A percentile compares a stretch with the other conserved stretches of the same genome.
Conservation (phyloP, 257 asterid species). For the Petunia axillaris region DNA sequence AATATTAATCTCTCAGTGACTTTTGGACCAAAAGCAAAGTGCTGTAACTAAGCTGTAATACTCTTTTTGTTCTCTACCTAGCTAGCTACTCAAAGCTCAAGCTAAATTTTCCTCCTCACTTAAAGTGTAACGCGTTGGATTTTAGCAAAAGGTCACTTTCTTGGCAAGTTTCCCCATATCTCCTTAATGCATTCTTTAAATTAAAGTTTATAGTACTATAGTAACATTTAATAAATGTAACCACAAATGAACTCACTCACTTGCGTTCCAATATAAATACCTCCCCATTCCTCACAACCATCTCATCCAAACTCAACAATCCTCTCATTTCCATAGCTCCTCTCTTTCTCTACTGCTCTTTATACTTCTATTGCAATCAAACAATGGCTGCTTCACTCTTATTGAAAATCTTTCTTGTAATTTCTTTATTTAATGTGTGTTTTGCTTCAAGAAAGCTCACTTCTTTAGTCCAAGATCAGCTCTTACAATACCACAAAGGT, state of each 20-base stretch:
- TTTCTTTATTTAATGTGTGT: slow-evolving; percentile 34
- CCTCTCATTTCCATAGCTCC: neutral
- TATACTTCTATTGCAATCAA: neutral
- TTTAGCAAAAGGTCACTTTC: slow-evolving; percentile 31
- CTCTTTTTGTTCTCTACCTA: slow-evolving; percentile 19
- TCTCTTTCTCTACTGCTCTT: neutral
- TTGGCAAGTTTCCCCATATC: slow-evolving; percentile 24
- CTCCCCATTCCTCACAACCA: neutral
- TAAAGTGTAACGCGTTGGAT: neutral
- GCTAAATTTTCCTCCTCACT: slow-evolving; percentile 3
- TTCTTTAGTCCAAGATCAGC: slow-evolving; percentile 37
- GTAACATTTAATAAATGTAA: neutral
- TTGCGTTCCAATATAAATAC: slow-evolving; percentile 27
- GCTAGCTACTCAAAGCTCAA: neutral
- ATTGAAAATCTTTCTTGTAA: slow-evolving; percentile 32
- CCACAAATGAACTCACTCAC: neutral
- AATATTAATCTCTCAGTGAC: neutral
- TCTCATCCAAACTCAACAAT: slow-evolving; percentile 23
- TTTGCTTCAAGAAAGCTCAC: slow-evolving; percentile 43
- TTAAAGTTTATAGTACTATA: neutral
- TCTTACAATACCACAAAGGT: slow-evolving; percentile 66
- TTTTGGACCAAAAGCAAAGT: slow-evolving; percentile 1
- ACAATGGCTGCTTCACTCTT: slow-evolving; percentile 37
- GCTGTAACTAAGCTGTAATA: slow-evolving; percentile 40
- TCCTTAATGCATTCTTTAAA: neutral